Base-by-base conservation (phyloP, 2,329 filamentous ascomycete genomes). In the Calonectria multiphialidica region DNA sequence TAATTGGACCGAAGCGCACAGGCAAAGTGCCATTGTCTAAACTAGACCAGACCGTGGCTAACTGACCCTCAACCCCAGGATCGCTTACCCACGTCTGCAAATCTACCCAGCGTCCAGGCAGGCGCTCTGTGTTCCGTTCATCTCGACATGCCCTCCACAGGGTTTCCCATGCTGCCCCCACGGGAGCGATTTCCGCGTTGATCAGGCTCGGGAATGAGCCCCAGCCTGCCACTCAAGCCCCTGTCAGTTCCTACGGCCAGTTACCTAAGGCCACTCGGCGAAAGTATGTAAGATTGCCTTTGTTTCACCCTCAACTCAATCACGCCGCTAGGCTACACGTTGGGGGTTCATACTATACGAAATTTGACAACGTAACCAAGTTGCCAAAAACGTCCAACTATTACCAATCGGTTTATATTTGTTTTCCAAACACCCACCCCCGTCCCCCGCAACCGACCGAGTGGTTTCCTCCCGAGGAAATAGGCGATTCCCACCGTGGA, bases 211-310 rank as follows among this genome's bases (percentile, higher is more conserved):
- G 53, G 53, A 59, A 23, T 13, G 33, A 23, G 53, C 53, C 33
- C 53, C 37, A n/a, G 35, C 53, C 53, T 59, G 21, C 53, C 53
- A 59, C 37, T 59, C 35, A 59, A 40, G 53, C 53, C 53, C 53
- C 53, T 59, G 53, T 33, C 35, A 59, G 53, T 59, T 59, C 53
- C 53, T 53, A 28, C 49, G 49, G 49, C 49, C 25, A 33, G 49
- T 25, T 53, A 23, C 53, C 35, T 23, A 59, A 25, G 35, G 53
- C 33, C 53, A 40, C 37, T 25, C 53, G 33, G 21, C 53, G 10
- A 59, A 59, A 59, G 53, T 59, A 59, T 59, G 53, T 59, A 59
- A 59, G 53, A 59, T 59, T 59, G 53, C 53, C 53, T 59, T 59
- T 59, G 53, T 59, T 59, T 59, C 53, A 59, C 35, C 21, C 33